These are phyloP conservation scores for Veloporphyrellus conicus DNA, from an alignment of 1,284 basidiomycete species.

Conservation along the genomic window DNA sequence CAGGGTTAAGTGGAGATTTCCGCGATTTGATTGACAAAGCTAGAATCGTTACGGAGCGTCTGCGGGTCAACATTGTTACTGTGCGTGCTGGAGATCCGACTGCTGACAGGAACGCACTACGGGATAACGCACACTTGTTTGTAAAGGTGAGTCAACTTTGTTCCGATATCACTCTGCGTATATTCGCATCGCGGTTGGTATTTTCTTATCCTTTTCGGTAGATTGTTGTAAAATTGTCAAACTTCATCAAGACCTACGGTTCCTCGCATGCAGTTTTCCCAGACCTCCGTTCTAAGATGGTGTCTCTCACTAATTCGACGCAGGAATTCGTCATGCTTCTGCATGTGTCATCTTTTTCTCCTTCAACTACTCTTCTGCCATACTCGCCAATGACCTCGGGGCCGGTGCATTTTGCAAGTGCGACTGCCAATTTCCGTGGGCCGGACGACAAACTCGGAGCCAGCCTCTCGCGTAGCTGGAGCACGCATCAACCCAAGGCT, in stretches of 20 bases:
- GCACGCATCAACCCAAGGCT: slow-evolving; percentile 45
- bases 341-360: slow-evolving; percentile 74
- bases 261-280: slow-evolving; percentile 52
- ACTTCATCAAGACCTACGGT: slow-evolving; percentile 57
- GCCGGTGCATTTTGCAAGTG: slow-evolving; percentile 9
- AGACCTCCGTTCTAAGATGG: slow-evolving; percentile 59
- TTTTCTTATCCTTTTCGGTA: slow-evolving; percentile 25
- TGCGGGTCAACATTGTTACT: slow-evolving; percentile 50
- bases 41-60: slow-evolving; percentile 51
- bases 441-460: slow-evolving; percentile 46
- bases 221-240: slow-evolving; percentile 67
- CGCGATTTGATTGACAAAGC: slow-evolving; percentile 52
- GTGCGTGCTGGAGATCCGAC: slow-evolving; percentile 48
- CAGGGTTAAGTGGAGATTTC: slow-evolving; percentile 41
- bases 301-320: slow-evolving; percentile 69
- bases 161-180: neutral
- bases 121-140: slow-evolving; percentile 69
- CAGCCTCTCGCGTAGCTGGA: slow-evolving; percentile 59
- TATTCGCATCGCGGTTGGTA: slow-evolving; percentile 3
- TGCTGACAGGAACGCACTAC: slow-evolving; percentile 53
- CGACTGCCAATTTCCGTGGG: slow-evolving; percentile 11
- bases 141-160: slow-evolving; percentile 51
- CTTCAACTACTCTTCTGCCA: slow-evolving; percentile 49
- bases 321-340: slow-evolving; percentile 75
- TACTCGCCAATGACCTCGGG: slow-evolving; percentile 53